phyloP scores from a whole-genome alignment of 331 rosid genomes.

The Telfairia occidentalis region DNA sequence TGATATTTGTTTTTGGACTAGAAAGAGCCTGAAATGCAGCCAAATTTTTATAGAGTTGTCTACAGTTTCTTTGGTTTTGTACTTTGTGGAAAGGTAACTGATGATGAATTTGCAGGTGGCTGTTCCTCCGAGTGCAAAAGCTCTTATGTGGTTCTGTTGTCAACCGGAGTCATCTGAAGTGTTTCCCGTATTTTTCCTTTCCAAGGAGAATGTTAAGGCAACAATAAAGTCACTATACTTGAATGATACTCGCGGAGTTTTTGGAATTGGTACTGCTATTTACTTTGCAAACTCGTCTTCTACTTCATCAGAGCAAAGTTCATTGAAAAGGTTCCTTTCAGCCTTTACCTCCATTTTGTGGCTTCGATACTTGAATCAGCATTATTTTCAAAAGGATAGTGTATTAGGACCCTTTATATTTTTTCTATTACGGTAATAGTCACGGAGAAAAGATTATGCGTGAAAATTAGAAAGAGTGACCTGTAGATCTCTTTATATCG shows the following conservation, averaged over 20 bases:
- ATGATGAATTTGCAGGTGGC: constrained; percentile 45
- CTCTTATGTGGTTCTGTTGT: constrained; percentile 64
- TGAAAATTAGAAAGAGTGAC: not conserved
- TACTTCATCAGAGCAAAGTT: constrained; percentile 20
- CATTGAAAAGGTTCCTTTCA: constrained; percentile 37
- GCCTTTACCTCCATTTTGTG: not conserved
- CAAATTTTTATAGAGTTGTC: not conserved
- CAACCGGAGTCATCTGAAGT: constrained; percentile 58
- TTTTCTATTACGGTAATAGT: not conserved
- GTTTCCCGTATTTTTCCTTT: constrained; percentile 62
- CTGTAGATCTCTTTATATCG: not conserved
- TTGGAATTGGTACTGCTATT: constrained; percentile 72
- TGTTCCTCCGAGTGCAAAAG: constrained; percentile 74
- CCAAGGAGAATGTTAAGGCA: constrained; percentile 43
- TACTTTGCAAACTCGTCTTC: constrained; percentile 28
- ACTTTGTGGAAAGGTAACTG: not conserved
- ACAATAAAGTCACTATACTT: constrained; percentile 41
- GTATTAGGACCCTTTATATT: not conserved
- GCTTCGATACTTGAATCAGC: not conserved
- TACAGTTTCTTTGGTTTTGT: not conserved
- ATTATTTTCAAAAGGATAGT: not conserved
- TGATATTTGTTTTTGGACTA: not conserved
- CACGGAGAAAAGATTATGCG: not conserved
- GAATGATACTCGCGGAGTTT: constrained; percentile 60
- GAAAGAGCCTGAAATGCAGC: constrained; percentile 7